Evolutionary conservation across 768 basidiomycete genomes (phyloP), one percentile per base, ranked within the genome.

Genomic region (Paxillus rubicundulus): DNA sequence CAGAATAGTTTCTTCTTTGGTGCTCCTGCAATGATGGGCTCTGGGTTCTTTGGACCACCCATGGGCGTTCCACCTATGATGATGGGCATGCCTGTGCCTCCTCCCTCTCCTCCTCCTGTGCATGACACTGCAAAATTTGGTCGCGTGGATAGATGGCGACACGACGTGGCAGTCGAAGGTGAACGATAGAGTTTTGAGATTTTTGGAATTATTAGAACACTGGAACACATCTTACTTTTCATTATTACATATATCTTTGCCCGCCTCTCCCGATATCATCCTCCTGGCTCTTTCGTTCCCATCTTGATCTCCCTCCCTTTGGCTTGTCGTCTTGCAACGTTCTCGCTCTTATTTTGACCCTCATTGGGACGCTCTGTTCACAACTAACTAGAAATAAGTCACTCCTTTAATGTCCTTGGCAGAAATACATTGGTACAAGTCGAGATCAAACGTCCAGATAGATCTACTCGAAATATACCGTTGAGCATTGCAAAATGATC

Each of bases 111-210:
- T 21, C 85, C 86, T 13, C 84, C 83, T 9, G 63, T 77, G 37
- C 79, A 78, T 20, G 89, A 92, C 52, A 72, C 80, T 36, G 76
- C 73, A 33, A 92, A 90, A 64, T 86, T 78, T 56, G 80, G 79
- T 9, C 75, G 80, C 4, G 89, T 92, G 24, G 90, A 92, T 66
- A 80, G 80, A 54, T 92, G 90, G 90, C 82, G 90, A 57, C 83
- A 79, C 55, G 82, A 89, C 60, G 87, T 92, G 41, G 83, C 81
- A 16, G 82, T 86, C 10, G 87, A 87, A 58, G 85, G 84, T n/a
- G 75, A 81, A 51, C 62, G 55, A 36, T 69, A 64, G 47, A 53
- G 18, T 39, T 43, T 50, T n/a, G 51, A 52, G 49, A 54, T 58
- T 41, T 39, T 44, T 62, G 50, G 51, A 46, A 49, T 43, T 28